Base-by-base conservation (phyloP, 2,329 filamentous ascomycete genomes). In the Exophiala sp. region DNA sequence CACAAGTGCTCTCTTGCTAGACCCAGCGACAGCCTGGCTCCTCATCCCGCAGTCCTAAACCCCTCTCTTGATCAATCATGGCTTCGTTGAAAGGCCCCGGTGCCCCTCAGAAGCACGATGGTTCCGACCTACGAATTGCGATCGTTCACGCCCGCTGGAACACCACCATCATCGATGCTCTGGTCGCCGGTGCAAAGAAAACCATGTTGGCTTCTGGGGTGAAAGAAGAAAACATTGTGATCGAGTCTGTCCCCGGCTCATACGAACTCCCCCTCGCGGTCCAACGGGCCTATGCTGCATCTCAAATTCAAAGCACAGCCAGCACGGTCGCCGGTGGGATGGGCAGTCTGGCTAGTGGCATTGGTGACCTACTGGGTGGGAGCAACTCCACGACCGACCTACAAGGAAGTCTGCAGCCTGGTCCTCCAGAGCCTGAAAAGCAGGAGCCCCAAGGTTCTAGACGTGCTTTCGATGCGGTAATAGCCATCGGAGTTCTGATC, bases 81-180 rank as follows among this genome's bases (percentile, higher is more conserved):
- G 64, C 76, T 50, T 69, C 74, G 40, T 67, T 82, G 59, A 85
- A 85, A 73, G 82, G 82, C 46, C 80, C 80, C 24, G 81, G 81
- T 57, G 74, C 76, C 63, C 71, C 77, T 24, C 75, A 74, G 63
- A 69, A 64, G 50, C 76, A 76, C 65, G 78, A 82, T 64, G 80
- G 86, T 68, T 81, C 81, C 63, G 76, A 74, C 64, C 80, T 98
- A 58, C 88, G 93, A 65, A 84, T 98, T 66, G 91, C 86, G 66
- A 97, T 98, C 66, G 80, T 98, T 52, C 93, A 97, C 73, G 91
- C 91, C 52, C 83, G 93, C 63, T 98, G 93, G 93, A 98, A 98
- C 74, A 78, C 77, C 58, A 79, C 78, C 59, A 88, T 98, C 66
- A 95, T 97, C 69, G 82, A 86, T 52, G 82, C 88, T 46, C 82